Base-by-base conservation (phyloP, 2,329 filamentous ascomycete genomes). In the Clonostachys byssicola region DNA sequence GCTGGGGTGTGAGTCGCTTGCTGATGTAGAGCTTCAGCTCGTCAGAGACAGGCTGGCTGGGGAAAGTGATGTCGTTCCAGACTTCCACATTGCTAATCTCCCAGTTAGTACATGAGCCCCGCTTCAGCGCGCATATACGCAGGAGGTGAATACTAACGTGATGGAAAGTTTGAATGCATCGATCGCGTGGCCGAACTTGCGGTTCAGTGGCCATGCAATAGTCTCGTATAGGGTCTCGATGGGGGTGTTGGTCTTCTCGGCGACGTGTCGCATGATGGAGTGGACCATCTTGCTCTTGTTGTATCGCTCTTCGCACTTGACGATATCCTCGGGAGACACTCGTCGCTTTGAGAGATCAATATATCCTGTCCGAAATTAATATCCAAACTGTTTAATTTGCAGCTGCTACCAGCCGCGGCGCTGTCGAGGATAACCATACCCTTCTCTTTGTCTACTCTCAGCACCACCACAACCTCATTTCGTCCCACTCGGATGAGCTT, bases 251-350 rank as follows among this genome's bases (percentile, higher is more conserved):
- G 91, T 95, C 81, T 96, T 96, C 76, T 99, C 92, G 56, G 94
- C 92, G 53, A 99, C 94, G 70, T 99, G 94, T 68, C 92, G 87
- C 89, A 99, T 92, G 71, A 99, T 96, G 47, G 90, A 95, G 73
- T 99, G 94, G 39, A 97, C 94, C 78, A 96, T 95, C 79, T 99
- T 99, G 77, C 90, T 89, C 85, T 99, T 99, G 83, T 99, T 99
- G 81, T 96, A 99, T 59, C 94, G 85, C 77, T 99, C 94, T 68
- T 99, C 94, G 68, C 95, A 99, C 76, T 96, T 96, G 59, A 96
- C 80, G 54, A 97, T 94, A 75, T 99, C 94, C 69, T 99, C 94
- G 41, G 94, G 88, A 40, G 92, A 96, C 50, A 99, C 94, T 75
- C 94, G 88, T 65, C 94, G 92, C 80, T 99, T 99, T 53, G 91